Base-by-base conservation (phyloP, 1,139 yeast species). In the Saccharomyces hybrid region DNA sequence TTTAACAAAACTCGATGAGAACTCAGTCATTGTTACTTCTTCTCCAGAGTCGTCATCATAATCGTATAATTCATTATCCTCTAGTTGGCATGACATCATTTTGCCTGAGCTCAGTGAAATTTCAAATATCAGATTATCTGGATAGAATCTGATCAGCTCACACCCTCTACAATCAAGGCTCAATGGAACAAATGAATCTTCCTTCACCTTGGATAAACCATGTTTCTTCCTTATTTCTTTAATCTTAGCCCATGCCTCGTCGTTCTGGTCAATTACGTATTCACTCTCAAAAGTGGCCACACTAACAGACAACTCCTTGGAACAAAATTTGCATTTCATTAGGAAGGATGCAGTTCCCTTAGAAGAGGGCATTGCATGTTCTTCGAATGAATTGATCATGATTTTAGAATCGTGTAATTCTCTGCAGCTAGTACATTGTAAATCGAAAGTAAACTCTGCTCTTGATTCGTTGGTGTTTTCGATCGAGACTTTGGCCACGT, bases 61-160 rank as follows among this genome's bases (percentile, higher is more conserved):
- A 65, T 93, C 99, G 68, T 84, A 93, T 95, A 97, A 91, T 68
- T 93, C 98, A 48, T 80, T 82, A 56, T 91, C 88, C 50, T 73
- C 73, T 67, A 89, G 88, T 52, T 73, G 73, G 0, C 96, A 64
- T 49, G 65, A 64, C 93, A 61, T 66, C 34, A 47, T 42, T 13
- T 60, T 63, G 3, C 69, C 69, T n/a, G 69, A 60, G 5, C 51
- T 51, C 44, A 67, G 51, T 47, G 61, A 62, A 5, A 59, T 69
- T 3, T 54, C 47, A 29, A 64, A 66, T 5, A 57, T 54, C 31
- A 62, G 53, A 29, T 66, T 60, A 38, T 64, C 79, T 0, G 96
- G 87, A 27, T 81, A 71, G 64, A 88, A 90, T 57, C 81, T 82
- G 6, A 77, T 74, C 52, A 90, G 75, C 51, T 88, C 95, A 52